A percentile compares a stretch with the other conserved stretches of the same genome.
Evolutionary conservation across 176 grass and related monocot genomes (phyloP).

Genomic region (Hordeum vulgare): MorexV3_pseudomolecules_assembly NC_058523.1:420560659-420561158

Average conservation of each 20-base stretch:
- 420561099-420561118: neutral
- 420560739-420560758: neutral
- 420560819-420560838: neutral
- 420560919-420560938: neutral
- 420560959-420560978: neutral
- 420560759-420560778: constrained; percentile 1
- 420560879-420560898: neutral
- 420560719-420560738: neutral
- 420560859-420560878: neutral
- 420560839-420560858: neutral
- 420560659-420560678: neutral
- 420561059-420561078: neutral
- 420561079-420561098: neutral
- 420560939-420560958: neutral
- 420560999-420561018: neutral
- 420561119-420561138: neutral
- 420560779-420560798: constrained; percentile 15
- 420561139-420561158: neutral
- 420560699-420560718: neutral
- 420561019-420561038: neutral
- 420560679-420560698: neutral
- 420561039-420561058: neutral
- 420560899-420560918: neutral
- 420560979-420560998: neutral
- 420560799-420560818: neutral